Percentiles rank a stretch among this genome's conserved stretches.
These are phyloP conservation scores for Ceratocystis lukuohia DNA, from an alignment of 2,329 filamentous ascomycete species.

Conservation along the genomic window DNA sequence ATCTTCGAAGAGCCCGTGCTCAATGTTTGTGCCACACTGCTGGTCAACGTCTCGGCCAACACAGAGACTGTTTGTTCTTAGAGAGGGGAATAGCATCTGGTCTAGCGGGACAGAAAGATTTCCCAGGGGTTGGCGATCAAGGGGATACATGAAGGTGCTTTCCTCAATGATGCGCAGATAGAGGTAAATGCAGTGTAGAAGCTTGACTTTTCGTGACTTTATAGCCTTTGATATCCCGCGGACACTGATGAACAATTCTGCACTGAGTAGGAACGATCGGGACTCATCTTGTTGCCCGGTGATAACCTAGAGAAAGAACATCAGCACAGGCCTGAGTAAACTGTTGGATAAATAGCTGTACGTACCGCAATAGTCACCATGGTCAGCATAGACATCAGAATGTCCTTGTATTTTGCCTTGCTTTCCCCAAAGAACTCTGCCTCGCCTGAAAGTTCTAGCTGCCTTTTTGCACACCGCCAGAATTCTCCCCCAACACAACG, in stretches of 20 bases:
- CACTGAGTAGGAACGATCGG: slow-evolving; percentile 30
- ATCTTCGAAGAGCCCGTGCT: slow-evolving; percentile 21
- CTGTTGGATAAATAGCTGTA: not conserved
- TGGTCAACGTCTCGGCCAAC: slow-evolving; percentile 34
- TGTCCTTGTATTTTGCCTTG: slow-evolving; percentile 30
- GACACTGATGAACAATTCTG: slow-evolving; percentile 32
- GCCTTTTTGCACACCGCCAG: slow-evolving; percentile 25
- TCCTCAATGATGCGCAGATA: slow-evolving; percentile 35
- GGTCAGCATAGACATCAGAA: slow-evolving; percentile 30
- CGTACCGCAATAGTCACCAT: slow-evolving; percentile 28
- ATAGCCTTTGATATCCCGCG: slow-evolving; percentile 27
- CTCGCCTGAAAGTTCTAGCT: slow-evolving; percentile 24
- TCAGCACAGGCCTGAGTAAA: not conserved
- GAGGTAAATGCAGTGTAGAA: slow-evolving; percentile 36
- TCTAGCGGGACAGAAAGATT: slow-evolving; percentile 18
- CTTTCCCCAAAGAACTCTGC: slow-evolving; percentile 27
- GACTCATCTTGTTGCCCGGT: slow-evolving; percentile 25
- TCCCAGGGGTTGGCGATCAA: slow-evolving; percentile 15
- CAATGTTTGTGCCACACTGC: slow-evolving; percentile 27
- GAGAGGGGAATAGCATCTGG: slow-evolving; percentile 23
- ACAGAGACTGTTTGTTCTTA: slow-evolving; percentile 26
- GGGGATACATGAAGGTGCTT: slow-evolving; percentile 26
- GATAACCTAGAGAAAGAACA: slow-evolving; percentile 20
- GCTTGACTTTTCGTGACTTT: slow-evolving; percentile 31
- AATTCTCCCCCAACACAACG: slow-evolving; percentile 24